Evolutionary conservation across 768 basidiomycete species (phyloP).

Genomic region (Psilocybe tampanensis): DNA sequence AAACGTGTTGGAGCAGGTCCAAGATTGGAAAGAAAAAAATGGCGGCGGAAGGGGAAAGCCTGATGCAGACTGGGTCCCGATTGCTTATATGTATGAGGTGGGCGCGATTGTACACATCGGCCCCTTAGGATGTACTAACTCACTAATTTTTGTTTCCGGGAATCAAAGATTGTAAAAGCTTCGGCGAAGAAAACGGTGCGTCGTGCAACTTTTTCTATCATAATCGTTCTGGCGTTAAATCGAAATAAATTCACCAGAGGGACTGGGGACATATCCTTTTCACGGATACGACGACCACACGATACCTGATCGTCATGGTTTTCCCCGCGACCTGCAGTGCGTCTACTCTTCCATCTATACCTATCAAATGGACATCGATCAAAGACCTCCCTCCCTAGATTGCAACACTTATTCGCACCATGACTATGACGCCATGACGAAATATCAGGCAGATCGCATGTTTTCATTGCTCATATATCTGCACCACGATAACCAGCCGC

Average conservation of each 20-base stretch:
- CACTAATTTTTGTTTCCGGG: background rate
- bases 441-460: slow-evolving; percentile 34
- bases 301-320: background rate
- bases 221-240: background rate
- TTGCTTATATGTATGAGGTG: slow-evolving; percentile 35
- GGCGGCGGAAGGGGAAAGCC: background rate
- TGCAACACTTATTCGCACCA: slow-evolving; percentile 25
- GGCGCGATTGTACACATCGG: background rate
- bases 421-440: slow-evolving; percentile 31
- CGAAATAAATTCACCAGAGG: background rate
- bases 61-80: slow-evolving; percentile 29
- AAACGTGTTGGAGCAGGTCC: slow-evolving; percentile 27
- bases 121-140: background rate
- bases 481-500: slow-evolving; percentile 12
- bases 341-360: background rate
- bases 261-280: background rate
- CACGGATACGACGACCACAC: background rate
- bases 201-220: background rate
- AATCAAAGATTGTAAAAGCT: slow-evolving; percentile 24
- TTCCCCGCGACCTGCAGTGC: background rate
- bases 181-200: background rate
- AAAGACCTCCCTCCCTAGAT: background rate
- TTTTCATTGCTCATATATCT: slow-evolving; percentile 31
- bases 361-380: background rate
- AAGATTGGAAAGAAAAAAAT: background rate